Base-by-base conservation (phyloP, 768 basidiomycete genomes). In the Psilocybe cyanescens region DNA sequence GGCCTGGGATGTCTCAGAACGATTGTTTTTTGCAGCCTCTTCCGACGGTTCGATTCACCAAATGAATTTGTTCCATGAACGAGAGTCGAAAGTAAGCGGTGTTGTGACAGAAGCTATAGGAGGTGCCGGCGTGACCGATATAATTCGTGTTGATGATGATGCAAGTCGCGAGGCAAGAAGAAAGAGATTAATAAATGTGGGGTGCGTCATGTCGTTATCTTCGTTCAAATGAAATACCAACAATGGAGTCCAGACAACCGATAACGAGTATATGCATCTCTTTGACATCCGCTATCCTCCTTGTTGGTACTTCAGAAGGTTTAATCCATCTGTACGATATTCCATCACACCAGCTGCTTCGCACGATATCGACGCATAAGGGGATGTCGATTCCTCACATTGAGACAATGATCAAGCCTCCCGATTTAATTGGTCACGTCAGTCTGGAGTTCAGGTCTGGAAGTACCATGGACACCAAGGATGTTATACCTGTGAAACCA, bases 1-100 rank as follows among this genome's bases (percentile, higher is more conserved):
- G 16, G 85, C 86, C 8, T 90, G 92, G 83, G 95, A 98, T 67
- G 69, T 84, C n/a, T 86, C 89, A 0, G 97, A 98, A 76, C 85
- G 96, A 28, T 78, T 90, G 51, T 94, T 98, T 74, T 95, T 97
- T 70, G 94, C 93, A 31, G 91, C 88, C 8, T 93, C 94, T 0
- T 66, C 80, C 28, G 82, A 89, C 51, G 92, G 93, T 3, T 86
- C 84, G 9, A 83, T 96, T 67, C 85, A 92, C 74, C 90, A 92
- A 72, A 84, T 92, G 65, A 89, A 94, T 65, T 76, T 96, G 30
- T 95, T 91, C 75, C 83, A 85, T 29, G 83, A 87, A 67, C 78
- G 82, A 17, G 81, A 84, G 61, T 76, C 82, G 58, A 84, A 85
- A 66, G 72, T 74, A n/a, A 79, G 83, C n/a, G 79, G 78, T 0